Conservation (phyloP, 805 yeast species). For the Dipodascus geniculatus region DNA sequence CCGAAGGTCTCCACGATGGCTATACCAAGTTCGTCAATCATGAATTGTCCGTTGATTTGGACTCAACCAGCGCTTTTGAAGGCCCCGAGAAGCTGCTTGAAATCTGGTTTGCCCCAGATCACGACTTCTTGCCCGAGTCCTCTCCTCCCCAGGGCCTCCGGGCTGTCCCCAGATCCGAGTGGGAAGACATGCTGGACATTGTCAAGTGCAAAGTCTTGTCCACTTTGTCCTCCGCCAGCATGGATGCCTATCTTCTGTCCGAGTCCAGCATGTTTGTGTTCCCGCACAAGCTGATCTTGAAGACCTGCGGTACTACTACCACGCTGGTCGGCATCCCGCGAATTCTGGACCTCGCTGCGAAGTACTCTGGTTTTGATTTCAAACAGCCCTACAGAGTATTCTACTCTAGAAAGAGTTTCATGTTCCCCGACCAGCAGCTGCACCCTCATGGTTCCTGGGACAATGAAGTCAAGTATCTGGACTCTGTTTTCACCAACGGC, state of each 20-base stretch:
- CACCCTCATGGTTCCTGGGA: constrained; percentile 79
- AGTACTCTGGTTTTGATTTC: constrained; percentile 31
- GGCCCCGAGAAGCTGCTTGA: constrained; percentile 94
- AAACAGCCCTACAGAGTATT: constrained; percentile 52
- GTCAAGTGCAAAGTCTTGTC: constrained; percentile 87
- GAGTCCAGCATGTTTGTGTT: constrained; percentile 88
- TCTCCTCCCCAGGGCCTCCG: constrained; percentile 36
- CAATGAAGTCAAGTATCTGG: constrained; percentile 61
- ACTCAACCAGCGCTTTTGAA: constrained; percentile 87
- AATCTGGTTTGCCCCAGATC: constrained; percentile 66
- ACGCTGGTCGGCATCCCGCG: constrained; percentile 65
- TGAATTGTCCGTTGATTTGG: constrained; percentile 64
- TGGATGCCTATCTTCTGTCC: constrained; percentile 78
- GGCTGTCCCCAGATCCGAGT: constrained; percentile 48
- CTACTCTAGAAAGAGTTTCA: constrained; percentile 82
- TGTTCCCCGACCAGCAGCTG: constrained; percentile 81
- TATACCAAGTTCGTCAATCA: constrained; percentile 48
- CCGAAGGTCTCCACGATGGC: not conserved
- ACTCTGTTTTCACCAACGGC: constrained; percentile 50
- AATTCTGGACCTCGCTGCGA: constrained; percentile 40
- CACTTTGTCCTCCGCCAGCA: constrained; percentile 46
- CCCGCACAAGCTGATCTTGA: constrained; percentile 71
- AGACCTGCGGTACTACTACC: constrained; percentile 95
- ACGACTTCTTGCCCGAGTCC: constrained; percentile 28
- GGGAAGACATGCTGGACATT: constrained; percentile 64